Evolutionary conservation across 345 rosid species (phyloP).

Genomic region (Microcos paniculata): DNA sequence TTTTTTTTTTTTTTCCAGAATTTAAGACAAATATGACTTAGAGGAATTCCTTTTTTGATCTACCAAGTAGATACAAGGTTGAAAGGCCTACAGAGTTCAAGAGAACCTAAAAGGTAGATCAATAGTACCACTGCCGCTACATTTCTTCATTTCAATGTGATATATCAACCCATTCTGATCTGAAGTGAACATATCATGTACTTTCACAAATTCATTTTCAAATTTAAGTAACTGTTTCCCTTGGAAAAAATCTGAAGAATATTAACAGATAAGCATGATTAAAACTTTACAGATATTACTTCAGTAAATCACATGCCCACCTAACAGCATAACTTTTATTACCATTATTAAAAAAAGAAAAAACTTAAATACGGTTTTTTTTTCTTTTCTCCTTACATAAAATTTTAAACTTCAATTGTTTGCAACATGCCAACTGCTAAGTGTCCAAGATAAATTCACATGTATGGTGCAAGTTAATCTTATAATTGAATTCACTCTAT

Average conservation of each 20-base stretch:
- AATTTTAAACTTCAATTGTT: too few relatives aligned
- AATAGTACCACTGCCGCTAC: neutral
- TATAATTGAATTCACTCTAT: neutral
- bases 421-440: neutral
- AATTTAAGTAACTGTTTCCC: neutral
- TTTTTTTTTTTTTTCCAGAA: too few relatives aligned
- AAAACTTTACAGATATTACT: neutral
- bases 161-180: neutral
- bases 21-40: too few relatives aligned
- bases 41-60: too few relatives aligned
- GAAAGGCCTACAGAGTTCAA: too few relatives aligned
- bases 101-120: too few relatives aligned
- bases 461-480: neutral
- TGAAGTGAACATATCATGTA: neutral
- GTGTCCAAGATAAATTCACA: conserved; percentile 1
- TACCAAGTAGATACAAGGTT: too few relatives aligned
- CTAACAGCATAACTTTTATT: neutral
- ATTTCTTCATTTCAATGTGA: neutral
- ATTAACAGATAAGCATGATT: neutral
- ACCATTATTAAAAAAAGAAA: neutral
- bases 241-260: neutral
- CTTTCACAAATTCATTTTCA: neutral
- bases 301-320: neutral
- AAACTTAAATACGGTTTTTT: neutral
- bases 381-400: neutral